A percentile compares a stretch with the other conserved stretches of the same genome.
Conservation (phyloP, 495 filamentous ascomycete species). For the Haplographium delicatum region DNA sequence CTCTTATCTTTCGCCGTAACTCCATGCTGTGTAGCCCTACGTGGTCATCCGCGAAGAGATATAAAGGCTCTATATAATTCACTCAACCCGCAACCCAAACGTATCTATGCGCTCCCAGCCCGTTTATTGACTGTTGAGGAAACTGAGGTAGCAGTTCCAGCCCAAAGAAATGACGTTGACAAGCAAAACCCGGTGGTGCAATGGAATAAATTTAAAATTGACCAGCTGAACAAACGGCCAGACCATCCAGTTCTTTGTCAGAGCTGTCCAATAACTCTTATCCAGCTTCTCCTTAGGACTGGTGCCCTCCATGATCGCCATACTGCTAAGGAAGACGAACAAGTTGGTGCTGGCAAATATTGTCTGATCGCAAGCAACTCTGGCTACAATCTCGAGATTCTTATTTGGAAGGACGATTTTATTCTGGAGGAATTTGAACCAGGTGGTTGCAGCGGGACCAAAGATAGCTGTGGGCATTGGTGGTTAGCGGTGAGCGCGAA, state of each 20-base stretch:
- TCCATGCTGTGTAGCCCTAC: constrained; percentile 18
- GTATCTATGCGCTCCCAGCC: background rate
- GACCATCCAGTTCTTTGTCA: constrained; percentile 82
- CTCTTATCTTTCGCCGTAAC: no score
- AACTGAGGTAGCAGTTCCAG: constrained; percentile 96
- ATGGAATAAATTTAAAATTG: constrained; percentile 87
- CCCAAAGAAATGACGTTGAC: constrained; percentile 80
- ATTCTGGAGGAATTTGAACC: constrained; percentile 77
- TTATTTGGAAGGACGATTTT: constrained; percentile 58
- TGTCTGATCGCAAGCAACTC: constrained; percentile 79
- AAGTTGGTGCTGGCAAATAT: constrained; percentile 81
- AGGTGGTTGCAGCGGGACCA: constrained; percentile 83
- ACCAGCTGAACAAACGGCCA: constrained; percentile 89
- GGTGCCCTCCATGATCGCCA: constrained; percentile 82
- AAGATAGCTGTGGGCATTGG: constrained; percentile 60
- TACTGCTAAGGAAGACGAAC: constrained; percentile 73
- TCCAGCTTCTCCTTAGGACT: constrained; percentile 65
- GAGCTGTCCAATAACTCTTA: constrained; percentile 58
- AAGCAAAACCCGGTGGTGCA: constrained; percentile 79
- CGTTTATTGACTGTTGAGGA: constrained; percentile 54
- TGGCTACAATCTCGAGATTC: constrained; percentile 68
- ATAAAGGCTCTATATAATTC: constrained; percentile 7
- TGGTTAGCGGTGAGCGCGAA: constrained; percentile 8
- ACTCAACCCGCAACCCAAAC: background rate
- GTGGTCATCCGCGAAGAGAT: constrained; percentile 4